Evolutionary conservation across 495 filamentous ascomycete genomes (phyloP).

Genomic region (Trichoderma reesei): DNA sequence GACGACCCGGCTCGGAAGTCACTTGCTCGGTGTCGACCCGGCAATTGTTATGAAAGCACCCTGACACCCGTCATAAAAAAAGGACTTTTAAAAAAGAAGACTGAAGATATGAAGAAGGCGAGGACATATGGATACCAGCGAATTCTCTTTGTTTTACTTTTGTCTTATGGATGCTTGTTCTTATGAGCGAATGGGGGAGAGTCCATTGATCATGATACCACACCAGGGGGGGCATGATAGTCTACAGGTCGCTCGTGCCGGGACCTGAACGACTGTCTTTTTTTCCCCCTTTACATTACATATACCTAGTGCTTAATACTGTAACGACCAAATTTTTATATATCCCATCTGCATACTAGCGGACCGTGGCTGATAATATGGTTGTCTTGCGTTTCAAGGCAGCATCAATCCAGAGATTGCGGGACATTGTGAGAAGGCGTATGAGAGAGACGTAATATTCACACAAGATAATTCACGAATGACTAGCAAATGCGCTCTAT

Average conservation of each 20-base stretch:
- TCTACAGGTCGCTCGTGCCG: neutral
- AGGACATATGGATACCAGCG: neutral
- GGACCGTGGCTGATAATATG: neutral
- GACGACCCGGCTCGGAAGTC: neutral
- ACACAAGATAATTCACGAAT: no score
- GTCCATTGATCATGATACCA: neutral
- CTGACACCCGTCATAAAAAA: neutral
- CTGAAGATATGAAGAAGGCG: neutral
- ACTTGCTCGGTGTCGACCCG: neutral
- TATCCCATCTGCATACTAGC: neutral
- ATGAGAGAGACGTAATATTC: no score
- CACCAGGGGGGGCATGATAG: neutral
- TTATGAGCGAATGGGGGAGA: neutral
- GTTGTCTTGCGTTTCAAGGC: no score
- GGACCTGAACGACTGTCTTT: neutral
- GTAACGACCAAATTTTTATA: neutral
- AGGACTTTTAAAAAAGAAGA: neutral
- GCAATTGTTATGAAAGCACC: neutral
- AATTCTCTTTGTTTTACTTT: neutral
- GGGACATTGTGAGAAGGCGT: no score
- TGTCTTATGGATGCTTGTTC: neutral
- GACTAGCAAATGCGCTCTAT: no score
- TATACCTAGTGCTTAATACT: neutral
- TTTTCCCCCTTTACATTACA: neutral
- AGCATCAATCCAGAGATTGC: no score